Percentiles rank a stretch among this genome's conserved stretches.
These are phyloP conservation scores for Xylariales sp. DNA, from an alignment of 2,329 filamentous ascomycete species.

Conservation along the genomic window DNA sequence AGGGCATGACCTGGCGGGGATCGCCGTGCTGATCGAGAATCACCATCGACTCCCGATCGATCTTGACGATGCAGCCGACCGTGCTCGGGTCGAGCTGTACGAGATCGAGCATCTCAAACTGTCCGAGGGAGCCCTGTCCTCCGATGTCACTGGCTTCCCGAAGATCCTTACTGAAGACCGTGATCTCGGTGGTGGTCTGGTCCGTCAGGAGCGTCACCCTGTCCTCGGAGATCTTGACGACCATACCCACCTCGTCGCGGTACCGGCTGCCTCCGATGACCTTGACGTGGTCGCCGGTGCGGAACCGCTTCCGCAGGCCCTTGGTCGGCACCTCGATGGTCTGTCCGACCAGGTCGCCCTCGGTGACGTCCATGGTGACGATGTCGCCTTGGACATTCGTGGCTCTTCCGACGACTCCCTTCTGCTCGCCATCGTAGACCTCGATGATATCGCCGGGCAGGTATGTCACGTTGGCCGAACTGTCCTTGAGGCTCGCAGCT, in stretches of 20 bases:
- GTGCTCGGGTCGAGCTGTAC: conserved; percentile 91
- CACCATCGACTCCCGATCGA: conserved; percentile 86
- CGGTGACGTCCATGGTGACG: conserved; percentile 78
- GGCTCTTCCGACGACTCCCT: conserved; percentile 80
- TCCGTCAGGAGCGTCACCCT: conserved; percentile 90
- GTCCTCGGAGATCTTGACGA: conserved; percentile 89
- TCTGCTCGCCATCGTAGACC: conserved; percentile 92
- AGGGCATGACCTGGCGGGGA: conserved; percentile 76
- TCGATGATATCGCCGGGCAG: conserved; percentile 94
- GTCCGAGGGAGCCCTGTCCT: conserved; percentile 76
- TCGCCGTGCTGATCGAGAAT: conserved; percentile 89
- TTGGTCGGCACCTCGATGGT: conserved; percentile 90
- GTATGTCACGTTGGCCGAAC: conserved; percentile 75
- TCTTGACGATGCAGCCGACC: conserved; percentile 89
- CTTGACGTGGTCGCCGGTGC: conserved; percentile 93
- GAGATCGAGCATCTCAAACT: conserved; percentile 88
- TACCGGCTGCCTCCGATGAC: conserved; percentile 95
- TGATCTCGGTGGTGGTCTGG: conserved; percentile 88
- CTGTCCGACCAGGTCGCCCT: conserved; percentile 77
- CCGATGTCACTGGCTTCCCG: conserved; percentile 90
- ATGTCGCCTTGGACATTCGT: conserved; percentile 87
- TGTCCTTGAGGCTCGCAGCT: conserved; percentile 83
- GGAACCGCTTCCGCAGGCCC: conserved; percentile 87
- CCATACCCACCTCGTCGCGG: conserved; percentile 93
- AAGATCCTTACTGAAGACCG: conserved; percentile 95